phyloP scores from a whole-genome alignment of 1,139 yeast genomes.

The Yamadazyma kanchanaburiensis region DNA sequence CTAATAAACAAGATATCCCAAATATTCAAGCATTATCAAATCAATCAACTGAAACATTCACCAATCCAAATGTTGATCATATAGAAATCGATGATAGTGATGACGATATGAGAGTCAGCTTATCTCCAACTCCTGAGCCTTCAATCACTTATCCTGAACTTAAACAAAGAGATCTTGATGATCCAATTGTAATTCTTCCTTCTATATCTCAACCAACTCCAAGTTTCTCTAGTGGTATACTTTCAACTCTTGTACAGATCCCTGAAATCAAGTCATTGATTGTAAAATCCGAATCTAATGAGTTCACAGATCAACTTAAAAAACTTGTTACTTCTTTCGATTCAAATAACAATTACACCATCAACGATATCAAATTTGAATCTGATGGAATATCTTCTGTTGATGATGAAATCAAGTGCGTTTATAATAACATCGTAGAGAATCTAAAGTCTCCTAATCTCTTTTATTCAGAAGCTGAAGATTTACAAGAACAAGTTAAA shows the following conservation, averaged over 20 bases:
- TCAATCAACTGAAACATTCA: neutral
- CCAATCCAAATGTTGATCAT: neutral
- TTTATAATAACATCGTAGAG: neutral
- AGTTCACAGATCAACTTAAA: constrained; percentile 4
- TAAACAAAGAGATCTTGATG: constrained; percentile 1
- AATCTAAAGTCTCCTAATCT: constrained; percentile 7
- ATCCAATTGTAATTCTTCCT: constrained; percentile 3
- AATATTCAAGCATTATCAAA: constrained; percentile 2
- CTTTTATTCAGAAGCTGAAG: constrained; percentile 1
- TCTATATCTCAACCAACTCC: constrained; percentile 2
- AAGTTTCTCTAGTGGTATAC: constrained; percentile 6
- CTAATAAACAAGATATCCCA: constrained; percentile 16
- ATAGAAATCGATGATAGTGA: constrained; percentile 1
- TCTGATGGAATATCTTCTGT: neutral
- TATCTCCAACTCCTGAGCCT: constrained; percentile 3
- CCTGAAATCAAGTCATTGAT: constrained; percentile 18
- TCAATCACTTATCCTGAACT: constrained; percentile 1
- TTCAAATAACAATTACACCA: neutral
- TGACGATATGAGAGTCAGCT: neutral
- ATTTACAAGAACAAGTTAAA: constrained; percentile 17
- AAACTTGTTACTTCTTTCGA: constrained; percentile 5
- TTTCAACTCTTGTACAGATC: constrained; percentile 18
- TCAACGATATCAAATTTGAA: constrained; percentile 1
- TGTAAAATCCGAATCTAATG: too few relatives aligned
- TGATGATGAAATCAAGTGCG: neutral